phyloP scores from a whole-genome alignment of 2,329 filamentous ascomycete species.

The Ophiostoma triangulosporum region DNA sequence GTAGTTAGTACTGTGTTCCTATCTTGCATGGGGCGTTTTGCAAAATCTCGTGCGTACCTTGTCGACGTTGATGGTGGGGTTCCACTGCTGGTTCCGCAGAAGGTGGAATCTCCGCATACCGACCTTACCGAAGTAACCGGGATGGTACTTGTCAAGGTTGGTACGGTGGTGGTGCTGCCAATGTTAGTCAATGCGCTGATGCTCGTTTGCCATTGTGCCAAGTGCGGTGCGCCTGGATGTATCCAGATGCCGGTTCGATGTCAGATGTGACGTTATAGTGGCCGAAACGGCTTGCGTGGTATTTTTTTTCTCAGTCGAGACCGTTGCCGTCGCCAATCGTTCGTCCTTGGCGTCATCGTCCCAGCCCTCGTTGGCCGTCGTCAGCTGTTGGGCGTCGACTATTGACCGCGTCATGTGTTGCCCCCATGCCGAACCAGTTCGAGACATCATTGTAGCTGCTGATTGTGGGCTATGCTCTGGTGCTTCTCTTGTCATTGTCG shows the following conservation, averaged over 20 bases:
- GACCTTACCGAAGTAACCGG: slow-evolving; percentile 98
- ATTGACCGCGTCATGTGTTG: too few species aligned
- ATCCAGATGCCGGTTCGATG: not conserved
- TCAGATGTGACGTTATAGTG: not conserved
- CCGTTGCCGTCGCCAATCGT: too few species aligned
- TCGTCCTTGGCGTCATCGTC: too few species aligned
- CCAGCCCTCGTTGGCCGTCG: too few species aligned
- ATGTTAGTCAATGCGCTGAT: not conserved
- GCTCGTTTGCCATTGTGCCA: not conserved
- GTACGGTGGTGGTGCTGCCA: slow-evolving; percentile 78
- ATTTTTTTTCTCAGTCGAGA: not conserved
- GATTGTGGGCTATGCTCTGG: too few species aligned
- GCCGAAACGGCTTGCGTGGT: not conserved
- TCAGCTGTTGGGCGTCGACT: too few species aligned
- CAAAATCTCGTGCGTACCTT: slow-evolving; percentile 55
- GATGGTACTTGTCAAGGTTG: slow-evolving; percentile 77
- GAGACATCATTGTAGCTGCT: too few species aligned
- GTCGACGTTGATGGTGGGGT: slow-evolving; percentile 96
- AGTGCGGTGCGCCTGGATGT: not conserved
- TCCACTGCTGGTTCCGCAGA: slow-evolving; percentile 92
- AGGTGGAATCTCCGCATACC: slow-evolving; percentile 97
- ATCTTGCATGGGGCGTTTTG: not conserved
- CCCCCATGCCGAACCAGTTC: too few species aligned
- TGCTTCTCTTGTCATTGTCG: too few species aligned
- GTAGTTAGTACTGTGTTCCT: not conserved